A percentile compares a stretch with the other conserved stretches of the same genome.
Evolutionary conservation across 768 basidiomycete genomes (phyloP).

Genomic region (Pholiota microspora): DNA sequence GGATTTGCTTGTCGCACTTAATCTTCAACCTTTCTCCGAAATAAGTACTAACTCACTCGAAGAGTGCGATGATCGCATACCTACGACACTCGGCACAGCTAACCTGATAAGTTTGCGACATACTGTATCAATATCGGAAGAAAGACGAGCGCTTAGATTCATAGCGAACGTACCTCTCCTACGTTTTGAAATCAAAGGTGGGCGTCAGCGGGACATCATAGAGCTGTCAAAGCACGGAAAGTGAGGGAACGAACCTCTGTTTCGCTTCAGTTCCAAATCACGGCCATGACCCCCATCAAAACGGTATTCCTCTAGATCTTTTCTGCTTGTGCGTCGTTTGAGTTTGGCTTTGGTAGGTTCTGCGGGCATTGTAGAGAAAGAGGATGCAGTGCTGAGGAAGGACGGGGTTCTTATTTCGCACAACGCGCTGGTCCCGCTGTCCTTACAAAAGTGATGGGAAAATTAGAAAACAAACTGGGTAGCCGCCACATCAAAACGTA

Average conservation of each 20-base stretch:
- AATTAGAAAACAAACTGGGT: constrained; percentile 1
- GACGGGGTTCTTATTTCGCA: constrained; percentile 19
- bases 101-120: constrained; percentile 40
- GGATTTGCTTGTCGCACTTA: constrained; percentile 81
- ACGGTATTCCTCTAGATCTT: constrained; percentile 48
- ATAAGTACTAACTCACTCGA: constrained; percentile 11
- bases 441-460: constrained; percentile 6
- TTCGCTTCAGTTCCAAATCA: constrained; percentile 75
- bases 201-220: constrained; percentile 10
- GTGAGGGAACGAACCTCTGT: constrained; percentile 41
- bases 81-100: constrained; percentile 78
- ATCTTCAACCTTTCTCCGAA: constrained; percentile 57
- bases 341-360: constrained; percentile 51
- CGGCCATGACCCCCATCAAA: constrained; percentile 55
- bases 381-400: constrained; percentile 4
- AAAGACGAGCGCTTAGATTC: constrained; percentile 1
- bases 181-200: constrained; percentile 2
- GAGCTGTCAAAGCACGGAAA: constrained; percentile 3
- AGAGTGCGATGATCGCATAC: constrained; percentile 58
- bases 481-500: neutral
- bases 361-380: constrained; percentile 44
- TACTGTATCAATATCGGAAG: constrained; percentile 8
- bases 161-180: constrained; percentile 25
- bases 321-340: constrained; percentile 47
- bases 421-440: neutral